phyloP scores from a whole-genome alignment of 2,329 filamentous ascomycete genomes.

The Amylocarpus encephaloides region DNA sequence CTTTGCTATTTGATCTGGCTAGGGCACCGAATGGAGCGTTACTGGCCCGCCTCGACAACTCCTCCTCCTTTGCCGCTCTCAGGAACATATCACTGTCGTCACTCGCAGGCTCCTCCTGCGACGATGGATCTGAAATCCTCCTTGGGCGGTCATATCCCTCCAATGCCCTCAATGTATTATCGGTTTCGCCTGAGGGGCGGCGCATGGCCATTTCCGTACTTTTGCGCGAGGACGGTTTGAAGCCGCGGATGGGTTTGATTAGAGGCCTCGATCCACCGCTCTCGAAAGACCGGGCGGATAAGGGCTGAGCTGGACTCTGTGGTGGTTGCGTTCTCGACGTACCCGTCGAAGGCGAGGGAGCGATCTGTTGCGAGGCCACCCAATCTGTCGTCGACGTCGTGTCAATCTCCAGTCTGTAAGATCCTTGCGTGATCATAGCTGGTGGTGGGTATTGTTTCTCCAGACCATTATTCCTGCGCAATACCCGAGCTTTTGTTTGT shows the following conservation, averaged over 20 bases:
- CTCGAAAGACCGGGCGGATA: conserved; percentile 8
- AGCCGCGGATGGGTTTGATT: conserved; percentile 26
- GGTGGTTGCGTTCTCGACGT: conserved; percentile 6
- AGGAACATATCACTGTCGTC: conserved; percentile 31
- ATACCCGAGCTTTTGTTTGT: background rate
- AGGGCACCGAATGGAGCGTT: conserved; percentile 11
- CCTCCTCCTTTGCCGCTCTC: conserved; percentile 29
- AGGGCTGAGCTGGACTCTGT: conserved; percentile 10
- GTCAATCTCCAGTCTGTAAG: conserved; percentile 17
- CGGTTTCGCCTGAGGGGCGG: conserved; percentile 21
- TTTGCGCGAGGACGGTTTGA: conserved; percentile 24
- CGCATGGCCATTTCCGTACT: conserved; percentile 23
- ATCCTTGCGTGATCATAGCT: conserved; percentile 25
- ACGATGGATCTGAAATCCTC: conserved; percentile 12
- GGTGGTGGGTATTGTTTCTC: conserved; percentile 17
- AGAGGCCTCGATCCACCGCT: conserved; percentile 15
- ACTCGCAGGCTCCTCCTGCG: conserved; percentile 26
- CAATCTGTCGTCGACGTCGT: conserved; percentile 24
- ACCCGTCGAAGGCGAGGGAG: conserved; percentile 7
- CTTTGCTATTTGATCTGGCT: conserved; percentile 20
- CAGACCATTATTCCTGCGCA: conserved; percentile 5
- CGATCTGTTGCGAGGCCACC: conserved; percentile 22
- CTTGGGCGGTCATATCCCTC: conserved; percentile 18
- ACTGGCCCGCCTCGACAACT: conserved; percentile 17
- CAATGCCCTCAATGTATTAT: conserved; percentile 24